phyloP scores from a whole-genome alignment of 2,329 filamentous ascomycete species.

The Fusarium coicis region DNA sequence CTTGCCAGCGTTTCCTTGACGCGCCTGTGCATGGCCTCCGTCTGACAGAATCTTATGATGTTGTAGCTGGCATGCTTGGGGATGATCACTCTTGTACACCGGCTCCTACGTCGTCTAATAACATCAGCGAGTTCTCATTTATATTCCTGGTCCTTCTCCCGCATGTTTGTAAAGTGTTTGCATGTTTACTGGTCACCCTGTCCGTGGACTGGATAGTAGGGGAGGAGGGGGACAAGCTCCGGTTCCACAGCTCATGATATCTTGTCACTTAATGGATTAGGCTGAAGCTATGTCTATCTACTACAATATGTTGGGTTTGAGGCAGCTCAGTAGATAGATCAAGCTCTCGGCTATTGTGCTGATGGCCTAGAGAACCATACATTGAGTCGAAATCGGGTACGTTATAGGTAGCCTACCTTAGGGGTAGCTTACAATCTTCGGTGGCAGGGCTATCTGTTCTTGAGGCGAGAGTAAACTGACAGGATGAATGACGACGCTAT shows the following conservation, averaged over 20 bases:
- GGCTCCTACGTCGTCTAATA: neutral
- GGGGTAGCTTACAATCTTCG: neutral
- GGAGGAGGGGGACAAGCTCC: neutral
- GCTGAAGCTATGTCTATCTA: neutral
- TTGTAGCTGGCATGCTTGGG: neutral
- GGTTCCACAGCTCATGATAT: neutral
- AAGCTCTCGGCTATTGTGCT: neutral
- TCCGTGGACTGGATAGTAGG: neutral
- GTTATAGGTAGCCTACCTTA: neutral
- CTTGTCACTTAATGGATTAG: neutral
- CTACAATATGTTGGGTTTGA: neutral
- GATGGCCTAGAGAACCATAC: neutral
- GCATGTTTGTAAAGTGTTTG: slow-evolving; percentile 1
- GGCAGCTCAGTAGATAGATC: neutral
- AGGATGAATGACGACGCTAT: neutral
- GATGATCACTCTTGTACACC: neutral
- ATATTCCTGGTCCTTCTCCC: neutral
- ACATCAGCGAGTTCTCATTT: neutral
- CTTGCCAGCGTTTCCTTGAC: neutral
- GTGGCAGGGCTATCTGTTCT: neutral
- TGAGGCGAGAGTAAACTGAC: neutral
- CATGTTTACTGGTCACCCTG: neutral
- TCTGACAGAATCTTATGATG: neutral
- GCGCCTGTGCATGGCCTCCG: neutral
- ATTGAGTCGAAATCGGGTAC: neutral